Percentiles rank a stretch among this genome's conserved stretches.
These are phyloP conservation scores for Albizia julibrissin DNA, from an alignment of 306 rosid genomes.

Conservation along the genomic window DNA sequence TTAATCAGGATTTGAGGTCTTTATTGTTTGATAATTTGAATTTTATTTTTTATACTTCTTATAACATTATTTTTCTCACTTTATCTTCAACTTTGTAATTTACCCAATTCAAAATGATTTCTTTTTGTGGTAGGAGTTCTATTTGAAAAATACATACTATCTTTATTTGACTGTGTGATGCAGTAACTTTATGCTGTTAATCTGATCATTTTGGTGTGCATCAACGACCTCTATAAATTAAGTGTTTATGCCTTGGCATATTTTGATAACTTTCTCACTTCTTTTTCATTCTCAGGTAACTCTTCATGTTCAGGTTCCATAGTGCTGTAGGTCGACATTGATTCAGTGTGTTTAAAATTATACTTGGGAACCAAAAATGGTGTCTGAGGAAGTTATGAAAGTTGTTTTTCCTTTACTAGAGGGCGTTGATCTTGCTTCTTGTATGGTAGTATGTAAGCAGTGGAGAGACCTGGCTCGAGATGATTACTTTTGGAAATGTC, in stretches of 20 bases:
- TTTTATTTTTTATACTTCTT: not conserved
- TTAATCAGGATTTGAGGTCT: not conserved
- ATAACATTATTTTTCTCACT: not conserved
- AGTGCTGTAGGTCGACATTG: constrained; percentile 26
- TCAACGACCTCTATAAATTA: not conserved
- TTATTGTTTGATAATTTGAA: not conserved
- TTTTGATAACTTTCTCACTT: constrained; percentile 8
- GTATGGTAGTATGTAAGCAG: constrained; percentile 79
- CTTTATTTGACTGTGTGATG: not conserved
- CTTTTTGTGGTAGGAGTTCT: not conserved
- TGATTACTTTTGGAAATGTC: constrained; percentile 93
- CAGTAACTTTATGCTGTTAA: constrained; percentile 10
- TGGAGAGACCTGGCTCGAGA: constrained; percentile 83
- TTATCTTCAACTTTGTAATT: not conserved
- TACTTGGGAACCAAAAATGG: constrained; percentile 48
- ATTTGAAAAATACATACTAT: not conserved
- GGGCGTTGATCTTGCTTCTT: constrained; percentile 81
- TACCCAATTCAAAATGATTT: not conserved
- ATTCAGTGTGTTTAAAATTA: not conserved
- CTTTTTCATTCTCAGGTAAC: constrained; percentile 16
- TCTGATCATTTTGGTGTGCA: constrained; percentile 4
- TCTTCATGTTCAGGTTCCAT: constrained; percentile 13
- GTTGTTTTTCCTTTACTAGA: constrained; percentile 89
- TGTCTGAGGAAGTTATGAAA: constrained; percentile 72
- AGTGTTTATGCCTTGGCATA: constrained; percentile 19